Evolutionary conservation across 345 rosid genomes (phyloP), one percentile per base, ranked within the genome.

Genomic region (Durio zibethinus): DNA sequence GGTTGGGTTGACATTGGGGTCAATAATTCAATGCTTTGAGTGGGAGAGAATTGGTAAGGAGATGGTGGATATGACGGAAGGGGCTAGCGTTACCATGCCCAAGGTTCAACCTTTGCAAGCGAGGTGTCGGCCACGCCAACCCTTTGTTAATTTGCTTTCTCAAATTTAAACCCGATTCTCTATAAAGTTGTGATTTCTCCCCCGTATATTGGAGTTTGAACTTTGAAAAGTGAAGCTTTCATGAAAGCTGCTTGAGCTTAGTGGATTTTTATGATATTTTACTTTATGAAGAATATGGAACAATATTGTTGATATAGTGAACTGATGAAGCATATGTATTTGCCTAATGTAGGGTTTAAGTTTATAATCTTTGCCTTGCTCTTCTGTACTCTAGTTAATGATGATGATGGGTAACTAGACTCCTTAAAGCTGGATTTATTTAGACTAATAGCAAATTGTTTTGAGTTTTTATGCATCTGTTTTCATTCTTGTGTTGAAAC

Each of bases 81-180:
- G 61, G 29, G 61, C 75, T 50, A 82, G 86, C 3, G 21, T 84
- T 11, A 76, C 81, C 20, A 33, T 85, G 87, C 74, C 86, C 0
- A 88, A 79, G 79, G 78, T 72, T 21, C 78, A 53, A 15, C 85
- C 87, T 1, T 62, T 86, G 66, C 10, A 36, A 20, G 86, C 84
- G 0, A 71, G 47, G 54, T 84, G 82, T 59, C 29, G 38, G 29
- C 82, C 85, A 0, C 78, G 88, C 2, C 70, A 65, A 25, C 11
- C 16, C 69, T 82, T 77, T 61, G 40, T 76, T 23, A 18, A 23
- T 11, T 50, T 52, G 18, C 83, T 84, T 33, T 80, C 82, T 4
- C 72, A 77, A 42, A 73, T 70, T 56, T 77, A 76, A 82, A 21
- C 12, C 18, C 14, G 5, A 11, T 27, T 27, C 31, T 23, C 15